phyloP scores from a whole-genome alignment of 2,329 filamentous ascomycete genomes.

The Diplodia mutila region DNA sequence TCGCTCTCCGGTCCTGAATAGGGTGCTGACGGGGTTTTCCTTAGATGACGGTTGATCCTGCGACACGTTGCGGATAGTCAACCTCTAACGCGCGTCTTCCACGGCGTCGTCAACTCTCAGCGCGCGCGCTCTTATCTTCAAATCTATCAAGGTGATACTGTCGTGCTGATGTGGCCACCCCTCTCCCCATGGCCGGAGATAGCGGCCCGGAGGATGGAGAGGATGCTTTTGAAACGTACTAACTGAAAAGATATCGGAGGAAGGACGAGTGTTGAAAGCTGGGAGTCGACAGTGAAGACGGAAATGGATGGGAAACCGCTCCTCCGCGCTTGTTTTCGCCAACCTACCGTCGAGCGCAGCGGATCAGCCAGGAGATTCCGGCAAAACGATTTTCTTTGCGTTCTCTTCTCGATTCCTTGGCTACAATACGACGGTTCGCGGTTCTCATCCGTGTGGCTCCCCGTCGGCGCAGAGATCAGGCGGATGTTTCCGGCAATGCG shows the following conservation, averaged over 20 bases:
- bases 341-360: too few species aligned
- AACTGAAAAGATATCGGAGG: background rate
- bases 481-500: background rate
- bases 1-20: background rate
- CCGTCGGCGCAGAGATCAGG: background rate
- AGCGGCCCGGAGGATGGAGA: background rate
- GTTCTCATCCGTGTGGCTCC: background rate
- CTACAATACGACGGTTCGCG: too few species aligned
- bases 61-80: background rate
- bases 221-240: background rate
- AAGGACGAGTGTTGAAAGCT: background rate
- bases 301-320: background rate
- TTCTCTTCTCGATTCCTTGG: too few species aligned
- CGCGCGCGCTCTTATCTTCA: background rate
- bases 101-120: background rate
- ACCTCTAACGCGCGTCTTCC: background rate
- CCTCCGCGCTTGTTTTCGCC: background rate
- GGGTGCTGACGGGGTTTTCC: background rate
- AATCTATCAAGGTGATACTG: background rate
- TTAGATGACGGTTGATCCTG: background rate
- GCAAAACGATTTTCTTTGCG: background rate
- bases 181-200: background rate
- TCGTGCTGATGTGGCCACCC: background rate
- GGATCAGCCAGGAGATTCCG: background rate
- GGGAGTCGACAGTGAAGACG: background rate